Base-by-base conservation (phyloP, 257 asterid genomes). In the Dorcoceras hygrometricum region DNA sequence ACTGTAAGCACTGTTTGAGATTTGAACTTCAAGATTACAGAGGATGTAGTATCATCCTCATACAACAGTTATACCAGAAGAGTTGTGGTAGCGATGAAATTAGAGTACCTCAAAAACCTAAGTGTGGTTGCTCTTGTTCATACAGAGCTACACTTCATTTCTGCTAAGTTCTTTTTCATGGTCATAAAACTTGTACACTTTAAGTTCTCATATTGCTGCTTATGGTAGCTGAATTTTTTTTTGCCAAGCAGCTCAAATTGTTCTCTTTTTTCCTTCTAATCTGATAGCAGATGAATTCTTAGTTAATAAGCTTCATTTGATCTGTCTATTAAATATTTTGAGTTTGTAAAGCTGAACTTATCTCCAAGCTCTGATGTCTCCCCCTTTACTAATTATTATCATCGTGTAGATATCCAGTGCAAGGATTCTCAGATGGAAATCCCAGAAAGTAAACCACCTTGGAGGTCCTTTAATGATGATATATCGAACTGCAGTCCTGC, bases 321-420 rank as follows among this genome's bases (percentile, higher is more conserved):
- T 34, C 43, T 34, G 43, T 8, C 43, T 43, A 14, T 34, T 32
- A 20, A 10, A 23, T 12, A n/a, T 62, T 57, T 61, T 55, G 64
- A 31, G 62, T 24, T 34, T 22, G 43, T 61, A 29, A 24, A 43
- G 46, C 60, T 66, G 23, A 20, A 32, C 59, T 66, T 24, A 26
- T 57, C 43, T 25, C 7, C 59, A 25, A 43, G 23, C 24, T 69
- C 70, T 54, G 16, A 26, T 50, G 60, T 3, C 28, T 63, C 61
- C 28, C 28, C 43, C 19, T 24, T 23, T 29, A 53, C 23, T 5
- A 9, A 36, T 39, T 11, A 10, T 39, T 11, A 9, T 65, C 23
- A 14, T 32, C 57, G 57, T 76, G 72, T 86, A 87, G 96, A 83
- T 77, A 68, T 65, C 18, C 68, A 63, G 20, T 76, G 74, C 77